Evolutionary conservation across 2,329 filamentous ascomycete species (phyloP), one percentile per base, ranked within the genome.

Genomic region (Aureobasidium sp.): DNA sequence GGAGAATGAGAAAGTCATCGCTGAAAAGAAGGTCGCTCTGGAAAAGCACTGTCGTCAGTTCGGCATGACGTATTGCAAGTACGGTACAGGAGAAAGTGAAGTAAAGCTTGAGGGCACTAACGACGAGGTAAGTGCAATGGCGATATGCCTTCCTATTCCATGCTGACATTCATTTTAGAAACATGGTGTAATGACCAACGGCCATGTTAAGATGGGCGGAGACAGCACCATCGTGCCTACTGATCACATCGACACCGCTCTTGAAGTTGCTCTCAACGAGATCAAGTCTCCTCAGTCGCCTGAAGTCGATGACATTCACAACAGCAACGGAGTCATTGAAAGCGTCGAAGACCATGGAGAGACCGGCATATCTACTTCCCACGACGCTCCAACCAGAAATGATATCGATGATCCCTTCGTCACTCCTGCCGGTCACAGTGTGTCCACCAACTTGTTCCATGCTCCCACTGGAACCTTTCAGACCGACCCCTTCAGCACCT

Each of bases 41-140:
- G 55, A 58, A 32, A 58, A 47, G 55, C 55, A 58, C 13, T 58
- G 55, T 9, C 55, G 42, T 27, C 41, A 27, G 5, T 47, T 47
- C 42, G 42, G 55, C 15, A 47, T 58, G n/a, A 23, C 13, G 4
- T 26, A 58, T 32, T 20, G 32, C 41, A 58, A 37, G 2, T 58
- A 27, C 7, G 55, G 55, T 10, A 34, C 42, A 7, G 20, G 37
- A 20, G 42, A 37, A 26, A 47, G 29, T 37, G 55, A 36, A 20
- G 32, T 47, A 41, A 46, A 58, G 55, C 52, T 34, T 56, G 52
- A 56, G 52, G 15, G 10, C 17, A 26, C 27, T 39, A 56, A 56
- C 27, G 27, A 20, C 52, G 42, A 58, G 55, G 55, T 58, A 58
- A 47, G 20, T 23, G 27, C 37, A 15, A 17, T 56, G 10, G 20